A percentile compares a stretch with the other conserved stretches of the same genome.
Conservation (phyloP, 2,329 filamentous ascomycete species). For the Sclerotinia trifoliorum region DNA sequence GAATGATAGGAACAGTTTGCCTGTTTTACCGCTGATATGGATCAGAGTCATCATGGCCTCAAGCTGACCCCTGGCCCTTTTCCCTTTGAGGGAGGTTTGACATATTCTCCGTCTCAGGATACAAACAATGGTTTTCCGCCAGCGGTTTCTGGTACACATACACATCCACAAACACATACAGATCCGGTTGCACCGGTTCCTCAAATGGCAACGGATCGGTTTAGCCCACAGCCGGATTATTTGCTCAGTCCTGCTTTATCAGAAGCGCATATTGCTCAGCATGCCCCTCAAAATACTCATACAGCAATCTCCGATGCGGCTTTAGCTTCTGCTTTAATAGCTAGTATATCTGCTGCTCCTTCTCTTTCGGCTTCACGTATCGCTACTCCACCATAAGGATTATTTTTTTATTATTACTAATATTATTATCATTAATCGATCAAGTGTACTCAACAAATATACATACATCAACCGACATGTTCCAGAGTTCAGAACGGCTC, state of each 20-base stretch:
- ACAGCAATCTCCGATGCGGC: neutral
- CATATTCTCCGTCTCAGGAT: neutral
- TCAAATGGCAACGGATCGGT: conserved; percentile 1
- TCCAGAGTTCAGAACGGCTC: neutral
- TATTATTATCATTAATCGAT: neutral
- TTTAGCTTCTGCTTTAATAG: neutral
- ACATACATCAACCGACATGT: neutral
- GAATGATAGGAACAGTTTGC: neutral
- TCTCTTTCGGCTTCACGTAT: neutral
- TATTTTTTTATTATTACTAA: too few relatives aligned
- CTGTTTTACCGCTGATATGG: neutral
- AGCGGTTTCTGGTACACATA: neutral
- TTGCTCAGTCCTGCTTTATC: conserved; percentile 8
- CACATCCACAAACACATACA: too few relatives aligned
- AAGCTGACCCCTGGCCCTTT: neutral
- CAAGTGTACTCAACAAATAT: conserved; percentile 8
- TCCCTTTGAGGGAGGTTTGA: neutral
- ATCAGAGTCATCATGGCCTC: neutral
- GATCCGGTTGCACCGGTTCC: neutral
- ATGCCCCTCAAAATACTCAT: neutral
- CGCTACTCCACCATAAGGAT: conserved; percentile 10
- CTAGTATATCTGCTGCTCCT: neutral
- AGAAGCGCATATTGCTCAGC: conserved; percentile 6
- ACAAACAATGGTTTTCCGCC: neutral
- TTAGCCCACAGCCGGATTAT: neutral